Evolutionary conservation across 202 grass and related monocot species (phyloP).

Genomic region (Carex arenaria): DNA sequence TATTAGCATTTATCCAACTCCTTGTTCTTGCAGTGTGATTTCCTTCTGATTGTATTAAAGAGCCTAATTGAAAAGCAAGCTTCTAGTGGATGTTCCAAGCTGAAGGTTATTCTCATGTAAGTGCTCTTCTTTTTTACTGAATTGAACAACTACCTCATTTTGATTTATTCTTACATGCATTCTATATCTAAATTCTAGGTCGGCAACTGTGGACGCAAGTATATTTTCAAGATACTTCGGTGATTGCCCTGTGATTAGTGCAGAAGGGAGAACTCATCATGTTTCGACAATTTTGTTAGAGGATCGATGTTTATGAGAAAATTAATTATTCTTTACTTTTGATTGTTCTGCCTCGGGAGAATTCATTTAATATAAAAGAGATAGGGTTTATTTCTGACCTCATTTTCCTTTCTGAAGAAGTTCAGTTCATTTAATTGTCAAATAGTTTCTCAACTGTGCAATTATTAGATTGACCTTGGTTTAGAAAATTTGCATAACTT

Average conservation of each 20-base stretch:
- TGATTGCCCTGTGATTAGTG: conserved; percentile 82
- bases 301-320: conserved; percentile 93
- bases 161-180: neutral
- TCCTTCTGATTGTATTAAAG: conserved; percentile 88
- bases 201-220: conserved; percentile 87
- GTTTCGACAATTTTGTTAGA: conserved; percentile 88
- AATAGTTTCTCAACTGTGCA: too few species aligned
- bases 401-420: conserved; percentile 7
- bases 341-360: conserved; percentile 85
- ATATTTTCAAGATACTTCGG: conserved; percentile 89
- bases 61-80: conserved; percentile 73
- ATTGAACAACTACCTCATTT: neutral
- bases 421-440: too few species aligned
- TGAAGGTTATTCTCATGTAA: conserved; percentile 99
- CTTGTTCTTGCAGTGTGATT: conserved; percentile 58
- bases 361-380: conserved; percentile 45
- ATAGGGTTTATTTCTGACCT: conserved; percentile 42
- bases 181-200: conserved; percentile 51
- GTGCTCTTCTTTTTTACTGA: conserved; percentile 6
- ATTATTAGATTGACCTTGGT: too few species aligned
- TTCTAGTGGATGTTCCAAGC: conserved; percentile 40
- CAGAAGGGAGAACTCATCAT: conserved; percentile 95
- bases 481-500: too few species aligned
- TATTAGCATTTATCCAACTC: conserved; percentile 29
- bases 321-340: conserved; percentile 74